Percentiles rank a stretch among this genome's conserved stretches.
These are phyloP conservation scores for Paraleonurus japonicus DNA, from an alignment of 257 asterid genomes.

Conservation along the genomic window DNA sequence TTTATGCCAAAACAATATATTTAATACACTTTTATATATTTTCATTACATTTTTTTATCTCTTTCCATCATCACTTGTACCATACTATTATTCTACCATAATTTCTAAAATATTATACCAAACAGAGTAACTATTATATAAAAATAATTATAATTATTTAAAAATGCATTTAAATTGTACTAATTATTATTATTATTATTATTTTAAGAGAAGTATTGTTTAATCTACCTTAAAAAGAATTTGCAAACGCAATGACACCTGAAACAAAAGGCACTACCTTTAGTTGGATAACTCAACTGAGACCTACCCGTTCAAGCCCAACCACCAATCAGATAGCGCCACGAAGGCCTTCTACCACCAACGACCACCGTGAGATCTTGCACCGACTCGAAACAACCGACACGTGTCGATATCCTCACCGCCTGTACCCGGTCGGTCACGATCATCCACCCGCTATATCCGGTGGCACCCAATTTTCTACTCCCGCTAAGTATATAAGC, in stretches of 20 bases:
- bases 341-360: slow-evolving; percentile 43
- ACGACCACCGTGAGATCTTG: slow-evolving; percentile 54
- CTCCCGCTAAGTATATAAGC: slow-evolving; percentile 66
- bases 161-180: too few species aligned
- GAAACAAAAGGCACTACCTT: background rate
- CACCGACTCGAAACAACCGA: slow-evolving; percentile 33
- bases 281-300: background rate
- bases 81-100: too few species aligned
- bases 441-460: slow-evolving; percentile 38
- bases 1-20: too few species aligned
- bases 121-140: too few species aligned
- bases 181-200: too few species aligned
- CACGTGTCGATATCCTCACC: slow-evolving; percentile 40
- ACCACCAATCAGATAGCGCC: slow-evolving; percentile 36
- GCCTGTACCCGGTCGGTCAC: slow-evolving; percentile 37
- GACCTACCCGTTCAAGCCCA: slow-evolving; percentile 22
- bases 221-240: background rate
- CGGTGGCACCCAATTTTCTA: slow-evolving; percentile 44
- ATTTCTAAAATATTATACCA: too few species aligned
- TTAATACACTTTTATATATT: too few species aligned
- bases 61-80: too few species aligned
- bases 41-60: too few species aligned
- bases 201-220: too few species aligned
- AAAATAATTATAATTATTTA: too few species aligned
- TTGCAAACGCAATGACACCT: background rate